Evolutionary conservation across 306 rosid species (phyloP).

Genomic region (Lotus japonicus): DNA sequence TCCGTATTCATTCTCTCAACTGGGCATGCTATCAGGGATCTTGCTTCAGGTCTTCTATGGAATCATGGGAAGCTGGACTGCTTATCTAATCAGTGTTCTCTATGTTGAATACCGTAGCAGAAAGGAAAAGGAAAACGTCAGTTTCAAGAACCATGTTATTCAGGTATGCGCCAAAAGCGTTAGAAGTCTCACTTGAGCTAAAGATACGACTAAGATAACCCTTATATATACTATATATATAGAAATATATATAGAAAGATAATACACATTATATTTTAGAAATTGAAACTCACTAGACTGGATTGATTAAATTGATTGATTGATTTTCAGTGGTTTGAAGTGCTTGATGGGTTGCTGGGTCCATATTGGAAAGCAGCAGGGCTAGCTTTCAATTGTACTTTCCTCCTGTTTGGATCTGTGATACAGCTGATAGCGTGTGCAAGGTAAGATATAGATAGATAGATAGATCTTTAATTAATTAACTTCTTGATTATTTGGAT

Average conservation of each 20-base stretch:
- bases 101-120: conserved; percentile 75
- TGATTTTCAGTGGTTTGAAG: conserved; percentile 97
- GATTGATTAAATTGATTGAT: too few relatives aligned
- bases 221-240: too few relatives aligned
- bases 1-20: conserved; percentile 98
- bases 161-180: too few relatives aligned
- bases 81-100: conserved; percentile 89
- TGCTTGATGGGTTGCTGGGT: conserved; percentile 90
- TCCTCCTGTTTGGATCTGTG: conserved; percentile 95
- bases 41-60: conserved; percentile 83
- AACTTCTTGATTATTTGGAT: too few relatives aligned
- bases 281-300: too few relatives aligned
- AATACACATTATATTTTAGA: too few relatives aligned
- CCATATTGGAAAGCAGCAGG: conserved; percentile 92
- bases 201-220: too few relatives aligned
- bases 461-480: not conserved
- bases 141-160: conserved; percentile 91
- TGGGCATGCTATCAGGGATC: conserved; percentile 82
- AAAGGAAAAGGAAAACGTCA: conserved; percentile 89
- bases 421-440: conserved; percentile 99
- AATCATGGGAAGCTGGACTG: conserved; percentile 93
- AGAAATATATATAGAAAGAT: too few relatives aligned
- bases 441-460: conserved; percentile 55
- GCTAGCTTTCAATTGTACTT: conserved; percentile 94
- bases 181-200: too few relatives aligned